phyloP scores from a whole-genome alignment of 805 yeast species.

The Diddensiella transvaalensis region DNA sequence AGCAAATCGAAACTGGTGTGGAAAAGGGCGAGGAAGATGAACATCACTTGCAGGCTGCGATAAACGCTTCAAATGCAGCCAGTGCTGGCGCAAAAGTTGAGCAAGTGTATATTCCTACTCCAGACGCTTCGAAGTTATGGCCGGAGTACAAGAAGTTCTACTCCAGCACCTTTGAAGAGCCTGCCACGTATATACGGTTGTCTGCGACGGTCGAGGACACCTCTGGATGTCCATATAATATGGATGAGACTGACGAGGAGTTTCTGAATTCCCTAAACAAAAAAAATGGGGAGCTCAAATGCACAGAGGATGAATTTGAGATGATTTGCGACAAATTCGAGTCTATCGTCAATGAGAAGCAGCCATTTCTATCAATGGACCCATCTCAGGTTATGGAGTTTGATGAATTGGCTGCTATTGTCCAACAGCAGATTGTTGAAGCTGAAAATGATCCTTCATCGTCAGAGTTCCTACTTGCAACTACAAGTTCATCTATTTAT shows the following conservation, averaged over 20 bases:
- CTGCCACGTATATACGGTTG: constrained; percentile 77
- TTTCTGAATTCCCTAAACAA: constrained; percentile 50
- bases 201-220: constrained; percentile 97
- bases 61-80: constrained; percentile 70
- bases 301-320: constrained; percentile 87
- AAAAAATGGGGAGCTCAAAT: constrained; percentile 28
- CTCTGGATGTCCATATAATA: constrained; percentile 74
- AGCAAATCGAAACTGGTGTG: constrained; percentile 94
- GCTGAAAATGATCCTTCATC: constrained; percentile 55
- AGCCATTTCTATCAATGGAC: constrained; percentile 85
- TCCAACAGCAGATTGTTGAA: constrained; percentile 34
- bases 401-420: constrained; percentile 60
- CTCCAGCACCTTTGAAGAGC: constrained; percentile 60
- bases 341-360: constrained; percentile 67
- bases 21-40: constrained; percentile 97
- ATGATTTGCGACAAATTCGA: constrained; percentile 70
- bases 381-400: constrained; percentile 70
- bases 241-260: constrained; percentile 85
- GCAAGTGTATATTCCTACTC: constrained; percentile 87
- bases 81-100: constrained; percentile 45
- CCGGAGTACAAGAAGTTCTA: constrained; percentile 69
- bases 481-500: constrained; percentile 34
- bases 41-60: constrained; percentile 88
- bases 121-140: constrained; percentile 88
- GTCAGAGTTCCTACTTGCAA: constrained; percentile 30